Conservation (phyloP, 805 yeast genomes). For the Sporopachydermia quercuum region DNA sequence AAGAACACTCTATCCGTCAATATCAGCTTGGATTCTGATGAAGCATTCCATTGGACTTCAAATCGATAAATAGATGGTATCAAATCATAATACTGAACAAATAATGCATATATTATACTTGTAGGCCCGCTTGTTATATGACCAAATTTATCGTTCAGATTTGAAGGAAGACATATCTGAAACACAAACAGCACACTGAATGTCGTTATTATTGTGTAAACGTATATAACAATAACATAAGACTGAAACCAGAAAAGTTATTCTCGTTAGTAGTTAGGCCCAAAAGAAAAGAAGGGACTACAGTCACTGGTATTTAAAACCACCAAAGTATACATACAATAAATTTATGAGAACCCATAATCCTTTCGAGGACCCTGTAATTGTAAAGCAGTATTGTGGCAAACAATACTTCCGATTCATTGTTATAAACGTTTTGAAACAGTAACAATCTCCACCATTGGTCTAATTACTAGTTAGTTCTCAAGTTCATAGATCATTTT, state of each 20-base stretch:
- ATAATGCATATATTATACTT: conserved; percentile 19
- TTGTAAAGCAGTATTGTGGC: conserved; percentile 22
- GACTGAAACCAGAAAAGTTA: too few species aligned
- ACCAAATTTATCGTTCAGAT: conserved; percentile 9
- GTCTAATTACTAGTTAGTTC: too few species aligned
- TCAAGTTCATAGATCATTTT: too few species aligned
- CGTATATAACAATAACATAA: conserved; percentile 8
- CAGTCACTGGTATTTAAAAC: too few species aligned
- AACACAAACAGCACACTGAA: conserved; percentile 6
- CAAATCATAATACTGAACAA: conserved; percentile 21
- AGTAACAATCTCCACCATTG: conserved; percentile 22
- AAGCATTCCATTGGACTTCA: conserved; percentile 13
- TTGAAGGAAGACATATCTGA: conserved; percentile 11
- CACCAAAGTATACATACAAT: conserved; percentile 11
- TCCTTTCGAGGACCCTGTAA: conserved; percentile 23
- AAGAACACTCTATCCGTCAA: conserved; percentile 22
- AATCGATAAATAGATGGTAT: conserved; percentile 27
- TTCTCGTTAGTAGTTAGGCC: too few species aligned
- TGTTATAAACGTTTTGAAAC: conserved; percentile 17
- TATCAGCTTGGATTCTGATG: conserved; percentile 7
- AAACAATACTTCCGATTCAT: conserved; percentile 23
- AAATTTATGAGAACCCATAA: conserved; percentile 22
- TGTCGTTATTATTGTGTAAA: conserved; percentile 9
- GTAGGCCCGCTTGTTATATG: conserved; percentile 19
- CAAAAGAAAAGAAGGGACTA: too few species aligned